A percentile compares a stretch with the other conserved stretches of the same genome.
phyloP scores from a whole-genome alignment of 139 green algal genomes.

The Marvania coccoides region DNA sequence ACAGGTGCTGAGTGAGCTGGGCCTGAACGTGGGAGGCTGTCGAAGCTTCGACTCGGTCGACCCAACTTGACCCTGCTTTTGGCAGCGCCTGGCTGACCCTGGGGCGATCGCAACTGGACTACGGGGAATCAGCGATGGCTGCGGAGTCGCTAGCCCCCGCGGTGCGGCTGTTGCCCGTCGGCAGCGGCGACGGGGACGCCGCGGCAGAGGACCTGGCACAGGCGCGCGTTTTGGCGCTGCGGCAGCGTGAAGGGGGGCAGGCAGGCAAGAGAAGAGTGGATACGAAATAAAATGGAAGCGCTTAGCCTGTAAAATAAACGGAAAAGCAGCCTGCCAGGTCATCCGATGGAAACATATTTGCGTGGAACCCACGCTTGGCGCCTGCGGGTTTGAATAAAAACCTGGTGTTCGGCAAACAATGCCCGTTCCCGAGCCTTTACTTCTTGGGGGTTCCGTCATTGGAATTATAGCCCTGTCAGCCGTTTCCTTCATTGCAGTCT shows the following conservation, averaged over 20 bases:
- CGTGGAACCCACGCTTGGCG: too few relatives aligned
- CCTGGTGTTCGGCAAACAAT: too few relatives aligned
- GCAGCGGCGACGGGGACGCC: neutral
- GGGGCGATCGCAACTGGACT: neutral
- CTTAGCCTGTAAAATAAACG: neutral
- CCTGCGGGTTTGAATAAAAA: too few relatives aligned
- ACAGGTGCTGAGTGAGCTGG: constrained; percentile 4
- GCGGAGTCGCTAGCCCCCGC: neutral
- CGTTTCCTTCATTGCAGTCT: neutral
- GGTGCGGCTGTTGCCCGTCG: neutral
- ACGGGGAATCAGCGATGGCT: neutral
- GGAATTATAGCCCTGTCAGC: neutral
- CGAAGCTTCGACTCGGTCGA: neutral
- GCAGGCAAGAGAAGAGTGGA: neutral
- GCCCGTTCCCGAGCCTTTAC: neutral
- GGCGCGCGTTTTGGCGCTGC: neutral
- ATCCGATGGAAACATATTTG: too few relatives aligned
- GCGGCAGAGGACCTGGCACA: neutral
- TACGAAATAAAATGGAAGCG: neutral
- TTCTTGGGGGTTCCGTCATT: neutral
- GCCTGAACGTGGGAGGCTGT: neutral
- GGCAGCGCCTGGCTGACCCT: neutral
- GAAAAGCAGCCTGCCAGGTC: neutral
- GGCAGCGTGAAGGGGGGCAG: neutral
- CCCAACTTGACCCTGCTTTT: neutral